phyloP scores from a whole-genome alignment of 2,329 filamentous ascomycete species.

The Colletotrichum costaricense region DNA sequence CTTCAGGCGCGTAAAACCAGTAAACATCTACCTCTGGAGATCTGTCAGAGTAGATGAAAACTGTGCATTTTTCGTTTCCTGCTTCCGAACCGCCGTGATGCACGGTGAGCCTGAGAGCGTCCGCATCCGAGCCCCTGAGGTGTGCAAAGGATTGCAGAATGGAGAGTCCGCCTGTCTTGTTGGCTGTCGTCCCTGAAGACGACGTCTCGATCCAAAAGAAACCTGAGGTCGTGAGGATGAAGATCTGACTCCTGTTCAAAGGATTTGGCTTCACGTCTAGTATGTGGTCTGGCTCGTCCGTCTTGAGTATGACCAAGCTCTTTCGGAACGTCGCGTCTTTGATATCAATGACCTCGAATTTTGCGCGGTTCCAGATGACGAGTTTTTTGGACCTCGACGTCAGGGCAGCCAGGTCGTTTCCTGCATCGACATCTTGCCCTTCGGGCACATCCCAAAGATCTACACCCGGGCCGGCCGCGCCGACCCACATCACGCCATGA shows the following conservation, averaged over 20 bases:
- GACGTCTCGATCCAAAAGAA: conserved; percentile 61
- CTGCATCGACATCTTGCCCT: conserved; percentile 24
- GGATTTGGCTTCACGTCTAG: conserved; percentile 66
- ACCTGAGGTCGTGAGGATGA: conserved; percentile 67
- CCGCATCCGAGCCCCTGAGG: conserved; percentile 51
- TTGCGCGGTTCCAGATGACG: conserved; percentile 50
- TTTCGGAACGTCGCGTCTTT: conserved; percentile 42
- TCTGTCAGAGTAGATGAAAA: conserved; percentile 48
- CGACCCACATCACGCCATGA: conserved; percentile 58
- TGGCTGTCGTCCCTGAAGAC: conserved; percentile 20
- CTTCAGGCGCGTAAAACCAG: conserved; percentile 45
- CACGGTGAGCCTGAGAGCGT: conserved; percentile 52
- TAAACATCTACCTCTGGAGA: conserved; percentile 47
- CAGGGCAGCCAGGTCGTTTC: conserved; percentile 18
- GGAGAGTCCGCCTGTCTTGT: conserved; percentile 34
- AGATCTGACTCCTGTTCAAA: conserved; percentile 58
- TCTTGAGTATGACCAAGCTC: conserved; percentile 42
- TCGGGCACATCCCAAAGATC: conserved; percentile 40
- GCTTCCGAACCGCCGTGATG: conserved; percentile 39
- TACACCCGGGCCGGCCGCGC: conserved; percentile 39
- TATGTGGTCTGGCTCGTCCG: conserved; percentile 53
- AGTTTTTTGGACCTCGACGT: conserved; percentile 38
- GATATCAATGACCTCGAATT: conserved; percentile 50
- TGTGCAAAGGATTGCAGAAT: conserved; percentile 58
- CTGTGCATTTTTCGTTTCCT: conserved; percentile 39